phyloP scores from a whole-genome alignment of 768 basidiomycete genomes.

The Galerina sulciceps region DNA sequence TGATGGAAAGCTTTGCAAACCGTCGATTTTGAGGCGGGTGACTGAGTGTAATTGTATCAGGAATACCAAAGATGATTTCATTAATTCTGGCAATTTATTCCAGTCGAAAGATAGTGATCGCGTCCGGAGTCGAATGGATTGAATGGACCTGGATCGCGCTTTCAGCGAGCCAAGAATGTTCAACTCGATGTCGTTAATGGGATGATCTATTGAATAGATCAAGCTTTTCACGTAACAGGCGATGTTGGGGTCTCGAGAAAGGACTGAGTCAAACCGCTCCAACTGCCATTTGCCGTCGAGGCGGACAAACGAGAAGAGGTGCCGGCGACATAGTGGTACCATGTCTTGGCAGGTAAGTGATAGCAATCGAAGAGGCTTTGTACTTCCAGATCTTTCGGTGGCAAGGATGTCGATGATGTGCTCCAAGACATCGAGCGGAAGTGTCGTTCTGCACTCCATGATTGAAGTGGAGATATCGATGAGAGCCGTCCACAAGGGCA shows the following conservation, averaged over 20 bases:
- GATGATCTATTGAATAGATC: background rate
- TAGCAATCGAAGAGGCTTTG: no score
- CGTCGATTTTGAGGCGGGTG: background rate
- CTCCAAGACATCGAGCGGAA: no score
- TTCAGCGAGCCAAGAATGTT: background rate
- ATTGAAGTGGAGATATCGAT: no score
- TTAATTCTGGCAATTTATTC: background rate
- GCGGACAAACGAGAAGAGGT: no score
- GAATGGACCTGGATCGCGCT: background rate
- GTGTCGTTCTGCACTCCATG: no score
- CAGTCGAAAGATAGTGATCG: background rate
- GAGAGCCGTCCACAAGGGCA: no score
- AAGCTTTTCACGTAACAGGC: background rate
- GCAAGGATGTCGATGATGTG: no score
- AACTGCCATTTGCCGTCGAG: no score
- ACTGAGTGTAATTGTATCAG: background rate
- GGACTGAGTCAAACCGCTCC: background rate
- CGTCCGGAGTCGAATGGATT: background rate
- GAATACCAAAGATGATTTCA: background rate
- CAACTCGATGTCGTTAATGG: background rate
- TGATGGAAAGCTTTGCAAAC: background rate
- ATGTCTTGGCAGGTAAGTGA: no score
- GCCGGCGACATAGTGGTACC: no score
- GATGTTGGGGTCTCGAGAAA: background rate
- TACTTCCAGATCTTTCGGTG: no score